Evolutionary conservation across 768 basidiomycete genomes (phyloP), one percentile per base, ranked within the genome.

Genomic region (Crepidotus variabilis): DNA sequence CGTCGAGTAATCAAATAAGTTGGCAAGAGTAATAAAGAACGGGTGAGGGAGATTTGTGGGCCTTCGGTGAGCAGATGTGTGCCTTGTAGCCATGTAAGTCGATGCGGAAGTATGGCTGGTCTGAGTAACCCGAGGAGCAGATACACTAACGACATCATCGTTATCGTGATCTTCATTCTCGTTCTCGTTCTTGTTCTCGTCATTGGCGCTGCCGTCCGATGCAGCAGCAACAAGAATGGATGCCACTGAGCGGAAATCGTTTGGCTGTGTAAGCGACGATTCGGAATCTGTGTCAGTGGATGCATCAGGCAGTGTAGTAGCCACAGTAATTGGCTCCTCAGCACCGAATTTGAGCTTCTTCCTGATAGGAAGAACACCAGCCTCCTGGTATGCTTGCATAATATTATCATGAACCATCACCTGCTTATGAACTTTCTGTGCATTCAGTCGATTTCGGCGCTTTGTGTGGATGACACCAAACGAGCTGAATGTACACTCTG

Each of bases 391-490:
- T 18, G 13, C 47, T 49, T 49, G 16, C 47, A 22, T 18, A 21
- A 49, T 21, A 7, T 23, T 21, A 14, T 22, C 24, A 13, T 21
- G 21, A 18, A 49, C 47, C 14, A 49, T 21, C 2, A 28, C 47
- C n/a, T 32, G 8, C 24, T 51, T 51, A 24, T 57, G 55, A n/a
- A 57, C 55, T 22, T 43, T 52, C n/a, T 53, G 9, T 2, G 35
- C 14, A 34, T 21, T 16, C 8, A 60, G 46, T 3, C 62, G 54
- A 48, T 66, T 70, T 18, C 64, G 63, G 4, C 28, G 57, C 47
- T 68, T 68, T 14, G 65, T 71, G 49, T 71, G 67, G 18, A 62
- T 66, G 36, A 60, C 54, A 16, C 70, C 68, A 45, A 63, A 62
- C 6, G 24, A 36, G 55, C 68, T 71, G 57, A 69, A 70, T 24